Percentiles rank a stretch among this genome's conserved stretches.
Conservation (phyloP, 306 rosid genomes). For the Ormosia semicastrata region DNA sequence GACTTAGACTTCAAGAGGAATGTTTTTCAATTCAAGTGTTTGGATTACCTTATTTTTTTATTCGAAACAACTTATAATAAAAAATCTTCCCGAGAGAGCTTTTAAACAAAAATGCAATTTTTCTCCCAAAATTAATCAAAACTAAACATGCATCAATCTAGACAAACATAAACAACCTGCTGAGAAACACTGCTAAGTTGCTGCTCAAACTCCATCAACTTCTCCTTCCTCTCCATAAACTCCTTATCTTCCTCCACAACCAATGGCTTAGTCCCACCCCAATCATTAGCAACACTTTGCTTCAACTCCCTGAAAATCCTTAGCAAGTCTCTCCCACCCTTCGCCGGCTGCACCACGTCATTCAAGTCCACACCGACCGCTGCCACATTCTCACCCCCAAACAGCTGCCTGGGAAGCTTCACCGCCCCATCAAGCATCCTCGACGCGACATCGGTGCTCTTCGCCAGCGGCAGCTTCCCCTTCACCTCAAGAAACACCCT, state of each 20-base stretch:
- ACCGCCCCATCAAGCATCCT: constrained; percentile 95
- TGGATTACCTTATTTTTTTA: no score
- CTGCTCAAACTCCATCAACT: constrained; percentile 72
- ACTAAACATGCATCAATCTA: not conserved
- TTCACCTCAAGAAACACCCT: constrained; percentile 70
- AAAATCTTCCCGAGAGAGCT: not conserved
- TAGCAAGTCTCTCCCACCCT: constrained; percentile 86
- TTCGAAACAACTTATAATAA: no score
- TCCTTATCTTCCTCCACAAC: constrained; percentile 91
- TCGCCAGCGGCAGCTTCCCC: constrained; percentile 64
- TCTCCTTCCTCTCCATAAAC: constrained; percentile 75
- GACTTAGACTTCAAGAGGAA: constrained; percentile 1
- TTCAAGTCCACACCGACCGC: constrained; percentile 41
- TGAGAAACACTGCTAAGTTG: constrained; percentile 69
- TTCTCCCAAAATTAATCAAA: not conserved
- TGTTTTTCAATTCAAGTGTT: constrained; percentile 1
- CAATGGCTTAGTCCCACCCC: constrained; percentile 76
- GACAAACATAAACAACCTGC: constrained; percentile 65
- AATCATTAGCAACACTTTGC: constrained; percentile 84
- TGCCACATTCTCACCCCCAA: constrained; percentile 49
- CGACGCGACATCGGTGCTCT: constrained; percentile 68
- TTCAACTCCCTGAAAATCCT: constrained; percentile 87
- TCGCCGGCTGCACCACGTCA: constrained; percentile 86
- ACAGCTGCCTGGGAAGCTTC: constrained; percentile 74
- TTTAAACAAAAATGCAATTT: not conserved